These are phyloP conservation scores for Ophiostoma tasmaniense DNA, from an alignment of 2,329 filamentous ascomycete species.

Conservation along the genomic window DNA sequence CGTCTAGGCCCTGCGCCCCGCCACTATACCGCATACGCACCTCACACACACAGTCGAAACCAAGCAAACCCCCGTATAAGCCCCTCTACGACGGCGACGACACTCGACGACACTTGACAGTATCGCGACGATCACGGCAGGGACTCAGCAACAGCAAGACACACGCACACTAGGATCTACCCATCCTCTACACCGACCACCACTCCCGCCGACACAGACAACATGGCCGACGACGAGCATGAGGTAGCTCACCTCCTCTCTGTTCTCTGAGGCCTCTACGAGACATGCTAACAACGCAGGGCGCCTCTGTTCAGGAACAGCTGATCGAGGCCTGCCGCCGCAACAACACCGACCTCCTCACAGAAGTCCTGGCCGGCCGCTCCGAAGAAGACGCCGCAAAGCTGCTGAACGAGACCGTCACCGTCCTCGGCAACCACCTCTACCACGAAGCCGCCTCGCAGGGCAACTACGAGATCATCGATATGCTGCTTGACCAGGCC, in stretches of 20 bases:
- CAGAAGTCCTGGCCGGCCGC: slow-evolving; percentile 59
- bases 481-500: slow-evolving; percentile 73
- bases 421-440: slow-evolving; percentile 78
- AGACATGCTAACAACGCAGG: slow-evolving; percentile 40
- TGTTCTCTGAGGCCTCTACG: background rate
- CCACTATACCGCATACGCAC: background rate
- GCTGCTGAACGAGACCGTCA: slow-evolving; percentile 77
- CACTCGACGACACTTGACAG: too few relatives aligned
- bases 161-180: background rate
- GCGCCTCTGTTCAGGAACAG: slow-evolving; percentile 75
- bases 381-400: slow-evolving; percentile 58
- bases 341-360: slow-evolving; percentile 81
- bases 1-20: background rate
- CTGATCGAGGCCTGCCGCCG: slow-evolving; percentile 88
- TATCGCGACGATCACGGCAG: too few relatives aligned
- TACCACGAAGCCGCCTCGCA: slow-evolving; percentile 81
- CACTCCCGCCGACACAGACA: background rate
- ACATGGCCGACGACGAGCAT: slow-evolving; percentile 25
- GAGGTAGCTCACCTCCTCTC: slow-evolving; percentile 23
- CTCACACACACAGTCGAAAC: background rate
- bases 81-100: background rate
- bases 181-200: background rate
- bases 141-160: background rate
- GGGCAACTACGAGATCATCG: slow-evolving; percentile 80
- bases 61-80: background rate